Evolutionary conservation across 768 basidiomycete species (phyloP).

Genomic region (Russula compacta): DNA sequence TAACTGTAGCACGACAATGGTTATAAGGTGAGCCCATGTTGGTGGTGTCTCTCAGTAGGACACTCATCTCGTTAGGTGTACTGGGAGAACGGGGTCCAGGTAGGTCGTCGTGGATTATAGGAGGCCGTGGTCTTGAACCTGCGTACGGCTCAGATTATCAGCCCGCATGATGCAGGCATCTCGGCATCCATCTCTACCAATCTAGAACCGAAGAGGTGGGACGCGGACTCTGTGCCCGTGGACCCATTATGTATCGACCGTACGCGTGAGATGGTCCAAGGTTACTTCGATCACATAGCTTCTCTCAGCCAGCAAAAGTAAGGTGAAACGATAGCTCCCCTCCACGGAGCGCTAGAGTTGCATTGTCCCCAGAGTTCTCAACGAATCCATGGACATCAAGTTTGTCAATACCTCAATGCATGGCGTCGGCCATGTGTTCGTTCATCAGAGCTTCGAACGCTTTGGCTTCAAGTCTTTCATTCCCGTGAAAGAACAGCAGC

Average conservation of each 20-base stretch:
- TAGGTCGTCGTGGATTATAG: slow-evolving; percentile 23
- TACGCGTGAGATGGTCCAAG: slow-evolving; percentile 48
- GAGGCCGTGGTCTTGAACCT: not conserved
- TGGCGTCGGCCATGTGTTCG: slow-evolving; percentile 69
- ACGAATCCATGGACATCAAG: slow-evolving; percentile 33
- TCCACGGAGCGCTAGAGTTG: not conserved
- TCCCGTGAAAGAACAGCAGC: slow-evolving; percentile 55
- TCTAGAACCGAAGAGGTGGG: slow-evolving; percentile 45
- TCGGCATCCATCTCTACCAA: slow-evolving; percentile 53
- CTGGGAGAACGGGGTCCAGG: slow-evolving; percentile 85
- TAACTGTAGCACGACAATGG: slow-evolving; percentile 70
- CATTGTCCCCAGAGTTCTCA: slow-evolving; percentile 28
- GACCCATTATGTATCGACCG: slow-evolving; percentile 44
- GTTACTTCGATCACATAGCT: slow-evolving; percentile 42
- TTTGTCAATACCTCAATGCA: slow-evolving; percentile 91
- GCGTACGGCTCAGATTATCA: slow-evolving; percentile 54
- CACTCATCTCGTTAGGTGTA: slow-evolving; percentile 48
- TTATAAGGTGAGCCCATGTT: slow-evolving; percentile 49
- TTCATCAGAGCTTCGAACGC: slow-evolving; percentile 43
- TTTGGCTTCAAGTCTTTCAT: slow-evolving; percentile 53
- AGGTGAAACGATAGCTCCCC: not conserved
- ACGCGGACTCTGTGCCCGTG: slow-evolving; percentile 26
- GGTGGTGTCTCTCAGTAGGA: not conserved
- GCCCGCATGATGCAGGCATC: slow-evolving; percentile 75
- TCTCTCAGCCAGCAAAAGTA: slow-evolving; percentile 24